Base-by-base conservation (phyloP, 805 yeast genomes). In the Saccharomycopsis sp. region DNA sequence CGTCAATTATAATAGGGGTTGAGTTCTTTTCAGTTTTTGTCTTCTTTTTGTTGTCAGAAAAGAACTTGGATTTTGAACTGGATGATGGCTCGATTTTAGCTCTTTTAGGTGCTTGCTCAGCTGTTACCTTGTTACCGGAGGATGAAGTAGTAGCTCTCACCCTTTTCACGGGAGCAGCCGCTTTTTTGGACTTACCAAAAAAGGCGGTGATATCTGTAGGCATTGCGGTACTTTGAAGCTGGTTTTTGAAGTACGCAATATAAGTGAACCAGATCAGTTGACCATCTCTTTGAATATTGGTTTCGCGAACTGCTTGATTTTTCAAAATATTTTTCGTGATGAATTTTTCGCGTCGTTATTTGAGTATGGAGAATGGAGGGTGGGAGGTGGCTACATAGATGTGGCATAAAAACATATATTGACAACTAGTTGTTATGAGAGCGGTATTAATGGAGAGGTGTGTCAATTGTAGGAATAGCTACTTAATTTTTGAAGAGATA, bases 1-100 rank as follows among this genome's bases (percentile, higher is more conserved):
- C 70, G 50, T 68, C 69, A 42, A 67, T 62, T 8, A 61, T 54
- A 7, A 61, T 61, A 3, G 62, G 58, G 51, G 66, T 61, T 52
- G 57, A 25, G 47, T 52, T 59, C 25, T 38, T 42, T 25, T 3
- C 19, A n/a, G 54, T 29, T 15, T 44, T 44, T 14, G 49, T 17
- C 17, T 44, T 35, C 14, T 35, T 12, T 44, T 44, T 44, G 22
- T 5, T 17, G 22, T 17, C 22, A 3, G 49, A 17, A 44, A 44
- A 44, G 22, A 17, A 44, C 49, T 17, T 8, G 8, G 49, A 44
- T 17, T 29, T 29, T 29, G 49, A n/a, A 17, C 22, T 12, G 19
- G 19, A 3, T 19, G 19, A 17, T 44, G 49, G 20, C 20, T 44
- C 49, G 12, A 12, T 8, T 44, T 44, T 44, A 17, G 49, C 19